Evolutionary conservation across 1,284 basidiomycete species (phyloP), one percentile per base, ranked within the genome.

Genomic region (Cryptococcus sp.): DNA sequence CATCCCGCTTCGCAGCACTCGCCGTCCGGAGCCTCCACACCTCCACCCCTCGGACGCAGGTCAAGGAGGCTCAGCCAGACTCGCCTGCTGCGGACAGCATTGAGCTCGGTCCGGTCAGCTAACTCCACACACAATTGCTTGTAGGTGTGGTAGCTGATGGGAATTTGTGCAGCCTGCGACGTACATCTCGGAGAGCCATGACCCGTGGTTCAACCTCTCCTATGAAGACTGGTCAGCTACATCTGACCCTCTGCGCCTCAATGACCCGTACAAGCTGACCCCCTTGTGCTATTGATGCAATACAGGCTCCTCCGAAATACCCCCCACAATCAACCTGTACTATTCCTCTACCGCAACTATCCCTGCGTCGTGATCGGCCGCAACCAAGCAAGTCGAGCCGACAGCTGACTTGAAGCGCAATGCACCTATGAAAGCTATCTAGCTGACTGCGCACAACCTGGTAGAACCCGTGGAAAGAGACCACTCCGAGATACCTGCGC

Each of bases 391-490:
- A 20, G 71, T 50, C n/a, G 20, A 45, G 3, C 36, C n/a, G n/a
- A n/a, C 33, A 24, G 5, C 28, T 33, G 4, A 4, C 9, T 9
- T 5, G 28, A 33, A 33, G 9, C 9, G 4, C 28, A 33, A 33
- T 9, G 28, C 5, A 9, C 28, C n/a, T n/a, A n/a, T 11, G n/a
- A 40, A 15, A 23, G 49, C 39, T 53, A n/a, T n/a, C n/a, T n/a
- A n/a, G n/a, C n/a, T n/a, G n/a, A n/a, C n/a, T 20, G 46, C 9
- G 24, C 7, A 16, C n/a, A 5, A 8, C 62, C 28, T 33, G 28
- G 28, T 33, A 98, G 81, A 98, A 98, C 68, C 92, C 93, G 20
- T 98, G 95, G 95, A 94, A 91, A 72, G 96, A 99, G 76, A 86
- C 94, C 58, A 94, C 96, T 67, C 79, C 89, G 46, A 67, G 72